Percentiles rank a stretch among this genome's conserved stretches.
phyloP scores from a whole-genome alignment of 768 basidiomycete species.

The Sporobolomyces roseus region DNA sequence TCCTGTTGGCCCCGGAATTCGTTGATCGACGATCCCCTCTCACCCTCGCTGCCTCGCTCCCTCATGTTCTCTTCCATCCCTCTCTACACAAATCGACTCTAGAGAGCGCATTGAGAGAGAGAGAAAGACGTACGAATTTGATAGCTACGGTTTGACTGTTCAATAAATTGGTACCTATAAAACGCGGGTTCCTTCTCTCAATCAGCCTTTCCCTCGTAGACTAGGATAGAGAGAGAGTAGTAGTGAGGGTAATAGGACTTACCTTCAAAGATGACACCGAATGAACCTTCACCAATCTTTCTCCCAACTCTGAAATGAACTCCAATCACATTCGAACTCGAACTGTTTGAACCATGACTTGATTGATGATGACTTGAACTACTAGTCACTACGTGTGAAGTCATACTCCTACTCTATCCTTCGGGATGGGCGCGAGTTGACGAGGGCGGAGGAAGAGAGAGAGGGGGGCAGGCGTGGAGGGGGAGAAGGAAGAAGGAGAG shows the following conservation, averaged over 20 bases:
- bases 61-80: too few species aligned
- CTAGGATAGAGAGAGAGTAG: too few species aligned
- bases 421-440: neutral
- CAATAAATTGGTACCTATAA: constrained; percentile 88
- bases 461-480: neutral
- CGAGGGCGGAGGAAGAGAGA: neutral
- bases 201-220: too few species aligned
- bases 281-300: constrained; percentile 98
- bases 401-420: neutral
- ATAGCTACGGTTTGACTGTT: constrained; percentile 99
- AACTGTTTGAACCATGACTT: neutral
- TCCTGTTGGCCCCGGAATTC: too few species aligned
- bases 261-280: constrained; percentile 98
- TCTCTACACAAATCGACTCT: too few species aligned
- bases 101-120: neutral
- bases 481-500: neutral
- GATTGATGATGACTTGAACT: neutral
- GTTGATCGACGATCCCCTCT: too few species aligned
- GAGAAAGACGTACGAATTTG: constrained; percentile 83
- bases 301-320: constrained; percentile 96
- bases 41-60: too few species aligned
- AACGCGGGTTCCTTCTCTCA: too few species aligned
- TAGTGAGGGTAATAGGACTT: constrained; percentile 40
- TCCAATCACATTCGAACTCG: constrained; percentile 49
- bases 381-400: constrained; percentile 7